Conservation (phyloP, 2,329 filamentous ascomycete species). For the Cercospora brassicicola region DNA sequence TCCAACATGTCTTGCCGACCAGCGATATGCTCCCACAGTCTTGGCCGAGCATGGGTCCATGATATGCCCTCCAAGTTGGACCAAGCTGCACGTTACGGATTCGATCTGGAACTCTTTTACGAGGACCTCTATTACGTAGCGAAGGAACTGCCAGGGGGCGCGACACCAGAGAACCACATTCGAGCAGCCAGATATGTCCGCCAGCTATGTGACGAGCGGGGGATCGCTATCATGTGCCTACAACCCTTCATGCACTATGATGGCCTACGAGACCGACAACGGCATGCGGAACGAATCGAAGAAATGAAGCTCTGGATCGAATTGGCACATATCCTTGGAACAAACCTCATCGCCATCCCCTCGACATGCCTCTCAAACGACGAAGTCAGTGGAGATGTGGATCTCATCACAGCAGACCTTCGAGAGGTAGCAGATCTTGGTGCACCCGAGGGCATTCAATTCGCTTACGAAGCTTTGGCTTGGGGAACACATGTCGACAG, state of each 20-base stretch:
- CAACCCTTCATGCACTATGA: constrained; percentile 80
- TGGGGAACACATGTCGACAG: constrained; percentile 70
- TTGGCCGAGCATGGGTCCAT: constrained; percentile 72
- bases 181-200: constrained; percentile 60
- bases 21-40: constrained; percentile 74
- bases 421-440: constrained; percentile 67
- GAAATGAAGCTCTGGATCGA: constrained; percentile 70
- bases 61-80: constrained; percentile 66
- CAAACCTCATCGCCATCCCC: constrained; percentile 73
- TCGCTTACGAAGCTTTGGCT: constrained; percentile 71
- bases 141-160: constrained; percentile 45
- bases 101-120: constrained; percentile 76
- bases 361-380: constrained; percentile 64
- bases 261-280: constrained; percentile 63
- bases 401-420: constrained; percentile 63
- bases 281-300: constrained; percentile 59
- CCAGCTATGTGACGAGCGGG: constrained; percentile 57
- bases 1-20: constrained; percentile 55
- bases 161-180: constrained; percentile 51
- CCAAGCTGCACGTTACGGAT: constrained; percentile 64
- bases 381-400: constrained; percentile 54
- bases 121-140: constrained; percentile 70
- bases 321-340: constrained; percentile 63
- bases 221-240: constrained; percentile 63
- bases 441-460: constrained; percentile 58